Evolutionary conservation across 768 basidiomycete genomes (phyloP).

Genomic region (Phlebiopsis flavidoalba): DNA sequence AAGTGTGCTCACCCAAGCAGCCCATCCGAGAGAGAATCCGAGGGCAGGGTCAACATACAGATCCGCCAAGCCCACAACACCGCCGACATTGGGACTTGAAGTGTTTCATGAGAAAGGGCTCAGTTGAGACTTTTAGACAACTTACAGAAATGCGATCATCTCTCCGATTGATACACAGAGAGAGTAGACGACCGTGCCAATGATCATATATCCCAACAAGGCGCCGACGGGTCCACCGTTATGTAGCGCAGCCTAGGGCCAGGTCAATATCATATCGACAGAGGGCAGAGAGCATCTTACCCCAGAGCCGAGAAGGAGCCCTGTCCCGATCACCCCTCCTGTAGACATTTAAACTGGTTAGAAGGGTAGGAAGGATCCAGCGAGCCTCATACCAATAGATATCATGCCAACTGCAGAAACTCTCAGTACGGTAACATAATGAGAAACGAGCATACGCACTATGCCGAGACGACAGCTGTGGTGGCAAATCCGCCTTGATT

Average conservation of each 20-base stretch:
- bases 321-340: constrained; percentile 33
- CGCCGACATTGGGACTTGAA: constrained; percentile 23
- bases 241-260: constrained; percentile 29
- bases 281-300: constrained; percentile 4
- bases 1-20: constrained; percentile 34
- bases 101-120: background rate
- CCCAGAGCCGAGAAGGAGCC: constrained; percentile 34
- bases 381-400: constrained; percentile 16
- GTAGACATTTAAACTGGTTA: background rate
- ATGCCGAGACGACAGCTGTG: constrained; percentile 22
- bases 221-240: constrained; percentile 51
- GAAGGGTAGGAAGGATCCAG: background rate
- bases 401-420: constrained; percentile 21
- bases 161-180: constrained; percentile 35
- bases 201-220: constrained; percentile 41
- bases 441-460: constrained; percentile 11
- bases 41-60: constrained; percentile 49
- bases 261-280: background rate
- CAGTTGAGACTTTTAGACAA: background rate
- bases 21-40: constrained; percentile 40
- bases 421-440: background rate
- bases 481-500: constrained; percentile 22
- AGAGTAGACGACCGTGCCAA: constrained; percentile 32
- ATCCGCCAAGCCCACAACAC: constrained; percentile 36
- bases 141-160: constrained; percentile 26